Percentiles rank a stretch among this genome's conserved stretches.
Conservation (phyloP, 139 green algal species). For the Auxenochlorella pyrenoidosa region DNA sequence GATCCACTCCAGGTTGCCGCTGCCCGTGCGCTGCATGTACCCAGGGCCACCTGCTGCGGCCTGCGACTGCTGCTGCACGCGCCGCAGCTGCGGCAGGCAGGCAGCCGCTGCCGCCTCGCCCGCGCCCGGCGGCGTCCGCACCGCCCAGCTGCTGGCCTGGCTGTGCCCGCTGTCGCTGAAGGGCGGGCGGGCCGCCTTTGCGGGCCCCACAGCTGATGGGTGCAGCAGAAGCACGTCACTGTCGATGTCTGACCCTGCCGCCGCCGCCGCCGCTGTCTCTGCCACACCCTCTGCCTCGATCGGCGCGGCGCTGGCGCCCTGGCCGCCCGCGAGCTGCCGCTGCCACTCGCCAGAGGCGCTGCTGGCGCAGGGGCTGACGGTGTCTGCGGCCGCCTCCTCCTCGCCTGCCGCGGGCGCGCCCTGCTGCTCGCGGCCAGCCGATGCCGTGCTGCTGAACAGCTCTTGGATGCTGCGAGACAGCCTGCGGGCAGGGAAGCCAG, state of each 20-base stretch:
- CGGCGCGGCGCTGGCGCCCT: neutral
- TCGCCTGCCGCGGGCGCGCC: neutral
- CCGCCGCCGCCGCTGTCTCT: neutral
- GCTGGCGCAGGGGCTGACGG: slow-evolving; percentile 28
- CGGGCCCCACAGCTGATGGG: neutral
- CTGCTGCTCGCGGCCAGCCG: neutral
- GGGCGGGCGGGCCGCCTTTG: neutral
- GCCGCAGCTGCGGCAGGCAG: slow-evolving; percentile 14
- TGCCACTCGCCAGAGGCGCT: slow-evolving; percentile 28
- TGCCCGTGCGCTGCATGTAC: neutral
- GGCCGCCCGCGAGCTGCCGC: neutral
- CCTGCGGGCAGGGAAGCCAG: neutral
- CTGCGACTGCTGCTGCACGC: neutral
- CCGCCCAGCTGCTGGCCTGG: neutral
- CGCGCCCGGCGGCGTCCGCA: neutral
- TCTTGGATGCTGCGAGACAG: slow-evolving; percentile 18
- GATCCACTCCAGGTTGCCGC: slow-evolving; percentile 42
- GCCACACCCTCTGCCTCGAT: neutral
- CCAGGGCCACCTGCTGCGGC: neutral
- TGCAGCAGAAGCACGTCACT: slow-evolving; percentile 32
- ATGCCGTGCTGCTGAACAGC: neutral
- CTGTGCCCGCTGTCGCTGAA: neutral
- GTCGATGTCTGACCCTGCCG: slow-evolving; percentile 34
- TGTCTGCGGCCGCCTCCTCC: neutral
- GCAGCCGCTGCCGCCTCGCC: neutral